Base-by-base conservation (phyloP, 2,329 filamentous ascomycete genomes). In the Colletotrichum zoysiae region DNA sequence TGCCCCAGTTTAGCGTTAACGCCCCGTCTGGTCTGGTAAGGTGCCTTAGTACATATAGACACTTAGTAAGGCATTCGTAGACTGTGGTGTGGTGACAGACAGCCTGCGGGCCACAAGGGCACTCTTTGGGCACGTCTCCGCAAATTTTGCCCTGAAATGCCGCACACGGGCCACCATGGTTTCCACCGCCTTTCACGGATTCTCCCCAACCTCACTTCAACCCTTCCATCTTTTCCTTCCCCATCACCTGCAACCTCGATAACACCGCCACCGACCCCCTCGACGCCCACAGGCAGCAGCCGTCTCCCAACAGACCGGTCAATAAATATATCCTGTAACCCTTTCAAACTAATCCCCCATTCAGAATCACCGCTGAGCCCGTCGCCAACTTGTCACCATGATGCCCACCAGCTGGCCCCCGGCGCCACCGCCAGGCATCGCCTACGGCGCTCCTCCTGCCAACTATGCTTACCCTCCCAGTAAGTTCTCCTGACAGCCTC, bases 401-500 rank as follows among this genome's bases (percentile, higher is more conserved):
- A 79, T 80, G 77, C 78, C 73, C 44, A 67, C 78, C 63, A 77
- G 77, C 66, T 80, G 78, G 78, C 71, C 76, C 78, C 67, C 78
- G 51, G 74, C 74, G 48, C 78, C 81, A 55, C 70, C 70, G 77
- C 82, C 85, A 60, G 83, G 84, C 78, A 80, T 84, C 59, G 82
- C 66, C 79, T 81, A 73, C 78, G 81, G 73, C 12, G 60, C 53
- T 74, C 79, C 68, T 75, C 79, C 81, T 5, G 72, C 78, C 50
- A 76, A 80, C 18, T 83, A 83, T 74, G 78, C 79, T 65, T 85
- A 84, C 73, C 78, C 80, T 72, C 74, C 80, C 67, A 82, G 82
- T 84, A 77, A 74, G 82, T 80, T 58, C 20, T 70, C 53, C 60
- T 63, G 12, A 50, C 16, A 5, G 9, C 33, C 70, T 74, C 51